Evolutionary conservation across 1,284 basidiomycete species (phyloP).

Genomic region (Leucoagaricus sp.): DNA sequence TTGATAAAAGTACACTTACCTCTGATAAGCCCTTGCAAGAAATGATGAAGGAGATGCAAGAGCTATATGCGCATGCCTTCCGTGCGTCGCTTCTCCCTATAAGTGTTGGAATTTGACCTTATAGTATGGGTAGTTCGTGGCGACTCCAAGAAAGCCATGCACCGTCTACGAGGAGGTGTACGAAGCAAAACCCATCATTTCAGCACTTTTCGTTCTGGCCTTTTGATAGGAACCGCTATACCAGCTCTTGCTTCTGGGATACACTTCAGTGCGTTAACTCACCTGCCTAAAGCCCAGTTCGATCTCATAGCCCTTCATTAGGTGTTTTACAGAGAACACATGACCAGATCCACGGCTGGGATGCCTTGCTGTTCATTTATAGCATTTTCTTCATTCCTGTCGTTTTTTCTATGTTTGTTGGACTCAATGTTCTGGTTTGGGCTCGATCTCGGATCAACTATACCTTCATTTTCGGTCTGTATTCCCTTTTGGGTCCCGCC

Average conservation of each 20-base stretch:
- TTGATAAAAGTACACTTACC: slow-evolving; percentile 63
- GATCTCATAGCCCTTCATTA: slow-evolving; percentile 25
- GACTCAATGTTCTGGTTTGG: slow-evolving; percentile 83
- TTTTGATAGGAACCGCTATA: slow-evolving; percentile 76
- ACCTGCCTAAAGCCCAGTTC: neutral
- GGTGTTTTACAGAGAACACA: slow-evolving; percentile 65
- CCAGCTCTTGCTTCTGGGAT: slow-evolving; percentile 77
- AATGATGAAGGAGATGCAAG: slow-evolving; percentile 77
- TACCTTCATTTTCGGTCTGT: slow-evolving; percentile 84
- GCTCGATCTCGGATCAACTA: slow-evolving; percentile 81
- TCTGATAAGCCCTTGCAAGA: slow-evolving; percentile 61
- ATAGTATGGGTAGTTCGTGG: slow-evolving; percentile 62
- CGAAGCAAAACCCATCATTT: slow-evolving; percentile 71
- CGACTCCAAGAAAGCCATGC: slow-evolving; percentile 79
- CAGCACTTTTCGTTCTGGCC: slow-evolving; percentile 75
- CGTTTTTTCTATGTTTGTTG: slow-evolving; percentile 79
- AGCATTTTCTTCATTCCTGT: slow-evolving; percentile 75
- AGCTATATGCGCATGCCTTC: slow-evolving; percentile 73
- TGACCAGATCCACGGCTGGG: slow-evolving; percentile 67
- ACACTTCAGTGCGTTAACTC: slow-evolving; percentile 56
- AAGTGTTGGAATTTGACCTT: slow-evolving; percentile 9
- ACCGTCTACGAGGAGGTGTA: slow-evolving; percentile 61
- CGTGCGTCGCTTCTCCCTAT: slow-evolving; percentile 46
- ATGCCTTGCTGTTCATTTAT: slow-evolving; percentile 81
- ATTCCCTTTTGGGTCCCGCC: neutral